Base-by-base conservation (phyloP, 495 filamentous ascomycete genomes). In the Annulohypoxylon moriforme region DNA sequence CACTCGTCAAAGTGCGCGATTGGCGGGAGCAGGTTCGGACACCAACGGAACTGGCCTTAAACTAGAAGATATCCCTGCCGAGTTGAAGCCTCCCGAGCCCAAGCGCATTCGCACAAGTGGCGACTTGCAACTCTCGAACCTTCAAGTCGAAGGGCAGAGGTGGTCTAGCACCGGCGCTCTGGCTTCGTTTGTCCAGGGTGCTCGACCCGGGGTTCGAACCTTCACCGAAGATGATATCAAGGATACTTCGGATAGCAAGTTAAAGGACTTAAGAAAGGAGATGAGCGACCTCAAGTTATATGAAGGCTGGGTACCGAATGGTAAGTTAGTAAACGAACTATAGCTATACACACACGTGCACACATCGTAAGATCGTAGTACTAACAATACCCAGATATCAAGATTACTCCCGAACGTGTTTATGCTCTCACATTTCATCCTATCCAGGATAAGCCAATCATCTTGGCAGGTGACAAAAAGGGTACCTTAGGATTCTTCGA, bases 381-480 rank as follows among this genome's bases (percentile, higher is more conserved):
- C n/a, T 77, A 73, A 69, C 33, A 60, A 29, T 62, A 18, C 40
- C 13, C 71, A 94, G 92, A 92, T 46, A 96, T 98, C 77, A 99
- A 98, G 74, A 89, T 98, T 55, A 95, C 92, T 0, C 94, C 94
- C 0, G 94, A 98, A 78, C 85, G 96, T 62, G 88, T 98, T 14
- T 97, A 97, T 75, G 84, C 91, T 11, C 87, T 99, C 76, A 90
- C 90, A 9, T 96, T 99, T 69, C 96, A 99, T 74, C 96, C 96
- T 0, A 93, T 90, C 0, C 82, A 87, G 57, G 88, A 93, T 9
- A 98, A 98, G 71, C 89, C 93, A 0, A 84, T 98, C 4, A 87
- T 99, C n/a, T 97, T 98, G 72, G 96, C 95, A 1, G 94, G 94
- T 52, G 96, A 99, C 76, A 98, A 99, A 78, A 87, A 96, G 77